These are phyloP conservation scores for Trifolium pratense DNA, from an alignment of 306 rosid genomes.

Conservation along the genomic window DNA sequence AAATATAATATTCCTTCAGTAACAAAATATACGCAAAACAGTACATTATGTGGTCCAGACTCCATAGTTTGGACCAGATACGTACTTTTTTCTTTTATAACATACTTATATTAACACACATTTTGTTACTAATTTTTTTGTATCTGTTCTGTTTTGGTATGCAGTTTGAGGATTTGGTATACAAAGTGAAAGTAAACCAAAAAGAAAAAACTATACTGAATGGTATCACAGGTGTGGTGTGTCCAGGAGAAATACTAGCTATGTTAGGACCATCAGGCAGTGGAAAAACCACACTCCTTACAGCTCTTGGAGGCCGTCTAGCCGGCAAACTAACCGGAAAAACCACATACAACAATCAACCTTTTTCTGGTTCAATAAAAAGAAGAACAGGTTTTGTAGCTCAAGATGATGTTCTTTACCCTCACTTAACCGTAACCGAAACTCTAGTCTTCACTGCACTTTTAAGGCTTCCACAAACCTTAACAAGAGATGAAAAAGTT, in stretches of 20 bases:
- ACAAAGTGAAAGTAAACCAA: slow-evolving; percentile 79
- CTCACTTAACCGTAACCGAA: slow-evolving; percentile 87
- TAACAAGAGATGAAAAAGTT: slow-evolving; percentile 66
- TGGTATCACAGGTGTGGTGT: slow-evolving; percentile 81
- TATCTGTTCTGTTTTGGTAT: neutral
- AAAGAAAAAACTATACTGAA: slow-evolving; percentile 78
- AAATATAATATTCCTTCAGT: neutral
- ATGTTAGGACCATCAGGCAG: slow-evolving; percentile 98
- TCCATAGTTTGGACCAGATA: neutral
- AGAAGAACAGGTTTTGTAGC: slow-evolving; percentile 93
- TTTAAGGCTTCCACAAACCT: slow-evolving; percentile 75
- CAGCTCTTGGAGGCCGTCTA: slow-evolving; percentile 95
- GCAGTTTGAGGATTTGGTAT: slow-evolving; percentile 92
- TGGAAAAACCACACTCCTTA: slow-evolving; percentile 93
- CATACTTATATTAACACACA: neutral
- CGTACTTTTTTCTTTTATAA: too few species aligned
- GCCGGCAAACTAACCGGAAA: slow-evolving; percentile 75
- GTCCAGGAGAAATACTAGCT: slow-evolving; percentile 94
- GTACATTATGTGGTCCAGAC: neutral
- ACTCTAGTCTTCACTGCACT: slow-evolving; percentile 93
- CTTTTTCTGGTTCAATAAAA: slow-evolving; percentile 80
- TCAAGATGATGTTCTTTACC: slow-evolving; percentile 90
- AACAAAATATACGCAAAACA: neutral
- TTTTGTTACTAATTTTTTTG: slow-evolving; percentile 29
- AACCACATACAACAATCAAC: slow-evolving; percentile 74